Base-by-base conservation (phyloP, 805 yeast genomes). In the Wickerhamomyces bovis region DNA sequence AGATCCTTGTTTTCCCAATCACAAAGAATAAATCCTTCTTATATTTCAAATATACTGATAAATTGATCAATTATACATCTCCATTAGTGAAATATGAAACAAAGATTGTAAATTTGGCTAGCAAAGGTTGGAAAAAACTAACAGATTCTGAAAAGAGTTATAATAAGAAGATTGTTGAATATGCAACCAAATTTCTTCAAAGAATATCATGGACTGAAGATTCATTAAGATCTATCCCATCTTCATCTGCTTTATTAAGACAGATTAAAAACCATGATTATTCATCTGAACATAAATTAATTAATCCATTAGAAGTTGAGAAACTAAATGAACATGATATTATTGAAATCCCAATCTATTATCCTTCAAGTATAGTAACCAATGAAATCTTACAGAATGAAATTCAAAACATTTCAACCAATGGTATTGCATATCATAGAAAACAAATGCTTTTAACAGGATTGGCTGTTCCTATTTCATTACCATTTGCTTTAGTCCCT, bases 401-500 rank as follows among this genome's bases (percentile, higher is more conserved):
- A 48, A 61, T 85, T 45, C 53, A 61, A 19, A 51, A 55, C 1
- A 70, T 80, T 41, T 71, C 79, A 15, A 57, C 62, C 11, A 52
- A 60, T 1, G 81, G 84, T 11, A 59, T 72, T 35, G 53, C 69
- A 1, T 68, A 70, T 42, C 96, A 90, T 57, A 65, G 64, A 44
- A 81, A 76, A 57, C 75, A 76, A 54, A 72, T 84, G 52, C 41
- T 76, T 2, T 53, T 70, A 35, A 78, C 85, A 53, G 72, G 77
- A 1, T 48, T 82, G 15, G 80, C 81, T 4, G 64, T 92, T 4
- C 97, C 97, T 2, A 52, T 90, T 40, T 80, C 95, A 0, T 55
- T 88, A 3, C 98, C 98, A 2, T 63, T 90, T 39, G 89, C 88
- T 0, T 55, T 89, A 39, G 60, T 92, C 0, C 98, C 98, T 0